Evolutionary conservation across 2,329 filamentous ascomycete species (phyloP).

Genomic region (Hirsutella rhossiliensis): DNA sequence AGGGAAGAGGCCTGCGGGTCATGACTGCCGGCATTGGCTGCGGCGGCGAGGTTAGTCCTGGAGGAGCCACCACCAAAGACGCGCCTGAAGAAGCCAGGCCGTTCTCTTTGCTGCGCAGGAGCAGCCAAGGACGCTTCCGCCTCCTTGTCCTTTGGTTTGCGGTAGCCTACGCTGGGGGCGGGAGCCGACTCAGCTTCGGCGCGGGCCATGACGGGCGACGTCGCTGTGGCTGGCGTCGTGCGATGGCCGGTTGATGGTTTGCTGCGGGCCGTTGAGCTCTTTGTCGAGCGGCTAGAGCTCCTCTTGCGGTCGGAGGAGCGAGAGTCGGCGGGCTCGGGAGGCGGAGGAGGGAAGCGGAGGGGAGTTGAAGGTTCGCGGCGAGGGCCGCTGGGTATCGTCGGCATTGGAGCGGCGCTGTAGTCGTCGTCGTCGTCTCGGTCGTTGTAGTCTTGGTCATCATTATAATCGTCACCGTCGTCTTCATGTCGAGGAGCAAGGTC

Average conservation of each 20-base stretch:
- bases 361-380: slow-evolving; percentile 32
- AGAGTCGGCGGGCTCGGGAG: slow-evolving; percentile 25
- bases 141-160: slow-evolving; percentile 41
- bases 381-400: slow-evolving; percentile 71
- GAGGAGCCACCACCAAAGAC: slow-evolving; percentile 65
- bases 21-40: background rate
- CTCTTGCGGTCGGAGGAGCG: slow-evolving; percentile 38
- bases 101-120: slow-evolving; percentile 46
- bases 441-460: slow-evolving; percentile 1
- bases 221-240: background rate
- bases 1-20: slow-evolving; percentile 3
- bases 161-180: slow-evolving; percentile 45
- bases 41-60: slow-evolving; percentile 31
- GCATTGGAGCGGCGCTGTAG: slow-evolving; percentile 75
- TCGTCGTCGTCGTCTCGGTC: slow-evolving; percentile 50
- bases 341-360: slow-evolving; percentile 22
- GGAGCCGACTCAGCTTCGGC: slow-evolving; percentile 40
- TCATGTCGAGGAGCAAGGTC: slow-evolving; percentile 38
- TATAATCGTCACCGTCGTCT: slow-evolving; percentile 1
- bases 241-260: slow-evolving; percentile 16
- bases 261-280: slow-evolving; percentile 28
- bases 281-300: slow-evolving; percentile 43
- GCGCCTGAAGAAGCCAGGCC: slow-evolving; percentile 82
- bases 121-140: slow-evolving; percentile 31
- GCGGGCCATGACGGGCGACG: slow-evolving; percentile 14